These are phyloP conservation scores for Yarrowia divulgata DNA, from an alignment of 805 yeast genomes.

Conservation along the genomic window DNA sequence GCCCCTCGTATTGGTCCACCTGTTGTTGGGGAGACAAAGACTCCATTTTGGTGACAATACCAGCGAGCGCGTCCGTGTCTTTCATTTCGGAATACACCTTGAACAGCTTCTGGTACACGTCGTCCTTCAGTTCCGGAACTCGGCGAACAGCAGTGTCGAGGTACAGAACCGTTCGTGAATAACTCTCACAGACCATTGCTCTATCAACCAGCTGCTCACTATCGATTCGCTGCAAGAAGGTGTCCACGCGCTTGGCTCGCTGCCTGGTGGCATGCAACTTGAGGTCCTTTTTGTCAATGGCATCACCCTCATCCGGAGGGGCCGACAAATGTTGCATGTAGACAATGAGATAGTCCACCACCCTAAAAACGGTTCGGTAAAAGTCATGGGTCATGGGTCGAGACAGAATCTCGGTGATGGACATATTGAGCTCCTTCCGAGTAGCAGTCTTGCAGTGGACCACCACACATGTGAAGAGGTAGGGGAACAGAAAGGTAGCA, in stretches of 20 bases:
- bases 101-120: constrained; percentile 55
- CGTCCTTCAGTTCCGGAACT: constrained; percentile 18
- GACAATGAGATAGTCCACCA: constrained; percentile 82
- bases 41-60: constrained; percentile 71
- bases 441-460: constrained; percentile 59
- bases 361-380: constrained; percentile 75
- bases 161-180: constrained; percentile 85
- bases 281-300: constrained; percentile 45
- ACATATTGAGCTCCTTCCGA: constrained; percentile 63
- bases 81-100: constrained; percentile 84
- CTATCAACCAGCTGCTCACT: constrained; percentile 74
- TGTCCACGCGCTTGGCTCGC: constrained; percentile 44
- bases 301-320: constrained; percentile 11
- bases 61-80: constrained; percentile 89
- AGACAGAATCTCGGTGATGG: constrained; percentile 59
- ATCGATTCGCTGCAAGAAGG: constrained; percentile 64
- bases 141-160: constrained; percentile 58
- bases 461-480: constrained; percentile 70
- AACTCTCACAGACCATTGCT: constrained; percentile 82
- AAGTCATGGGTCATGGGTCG: constrained; percentile 68
- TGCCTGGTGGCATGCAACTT: constrained; percentile 47
- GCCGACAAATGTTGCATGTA: constrained; percentile 56
- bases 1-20: constrained; percentile 79
- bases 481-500: constrained; percentile 77
- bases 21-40: constrained; percentile 75